phyloP scores from a whole-genome alignment of 2,329 filamentous ascomycete genomes.

The Neonectria hederae region DNA sequence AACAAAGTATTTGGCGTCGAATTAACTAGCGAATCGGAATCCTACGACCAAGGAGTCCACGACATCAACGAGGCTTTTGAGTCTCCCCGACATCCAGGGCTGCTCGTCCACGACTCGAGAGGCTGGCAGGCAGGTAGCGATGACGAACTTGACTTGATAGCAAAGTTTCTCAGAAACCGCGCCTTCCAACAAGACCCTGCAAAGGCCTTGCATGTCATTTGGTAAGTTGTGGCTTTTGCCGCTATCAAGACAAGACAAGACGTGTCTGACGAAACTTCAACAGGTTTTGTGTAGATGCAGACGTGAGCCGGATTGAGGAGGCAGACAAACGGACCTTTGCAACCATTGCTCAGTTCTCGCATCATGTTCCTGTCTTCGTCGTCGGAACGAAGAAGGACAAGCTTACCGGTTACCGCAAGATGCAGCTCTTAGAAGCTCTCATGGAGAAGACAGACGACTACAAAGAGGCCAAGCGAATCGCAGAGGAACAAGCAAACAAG shows the following conservation, averaged over 20 bases:
- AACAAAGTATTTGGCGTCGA: constrained; percentile 42
- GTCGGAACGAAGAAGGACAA: constrained; percentile 42
- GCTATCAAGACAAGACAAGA: neutral
- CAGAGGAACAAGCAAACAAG: constrained; percentile 33
- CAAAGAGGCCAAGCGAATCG: constrained; percentile 36
- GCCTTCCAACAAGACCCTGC: constrained; percentile 40
- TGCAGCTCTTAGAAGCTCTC: constrained; percentile 32
- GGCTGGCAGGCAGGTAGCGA: constrained; percentile 42
- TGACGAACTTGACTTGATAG: constrained; percentile 37
- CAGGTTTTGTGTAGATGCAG: constrained; percentile 41
- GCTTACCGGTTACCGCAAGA: constrained; percentile 34
- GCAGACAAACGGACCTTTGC: constrained; percentile 41
- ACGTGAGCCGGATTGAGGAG: constrained; percentile 40
- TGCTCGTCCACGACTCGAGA: constrained; percentile 40
- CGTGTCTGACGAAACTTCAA: neutral
- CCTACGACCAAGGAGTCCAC: constrained; percentile 39
- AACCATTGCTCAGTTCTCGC: constrained; percentile 39
- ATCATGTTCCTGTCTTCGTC: constrained; percentile 40
- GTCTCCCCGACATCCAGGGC: constrained; percentile 36
- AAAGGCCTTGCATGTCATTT: constrained; percentile 39
- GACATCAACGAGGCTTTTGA: constrained; percentile 41
- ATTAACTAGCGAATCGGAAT: constrained; percentile 36
- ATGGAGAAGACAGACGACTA: constrained; percentile 41
- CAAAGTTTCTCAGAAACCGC: constrained; percentile 39
- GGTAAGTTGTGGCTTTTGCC: neutral